Base-by-base conservation (phyloP, 1,284 basidiomycete species). In the Moniliophthora roreri region DNA sequence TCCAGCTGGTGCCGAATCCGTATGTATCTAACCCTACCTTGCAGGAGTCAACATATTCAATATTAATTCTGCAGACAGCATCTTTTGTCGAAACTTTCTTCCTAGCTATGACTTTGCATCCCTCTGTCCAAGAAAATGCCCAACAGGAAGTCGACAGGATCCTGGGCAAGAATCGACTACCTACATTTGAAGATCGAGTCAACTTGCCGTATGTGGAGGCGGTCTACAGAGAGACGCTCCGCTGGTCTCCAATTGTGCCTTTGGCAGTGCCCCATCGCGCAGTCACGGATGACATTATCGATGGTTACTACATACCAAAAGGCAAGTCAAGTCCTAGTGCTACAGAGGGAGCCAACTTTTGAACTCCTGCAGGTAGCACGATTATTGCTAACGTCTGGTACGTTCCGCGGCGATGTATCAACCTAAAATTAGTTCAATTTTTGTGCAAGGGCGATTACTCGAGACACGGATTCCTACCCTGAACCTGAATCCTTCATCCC, bases 71-170 rank as follows among this genome's bases (percentile, higher is more conserved):
- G n/a, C 15, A 50, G 48, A 76, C 71, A 2, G 64, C 69, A 44
- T 67, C 74, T 16, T 59, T 66, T 15, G 58, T 75, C 23, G 63
- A 65, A 42, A 67, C 67, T 40, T 74, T 78, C 59, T 54, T 78
- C 39, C 66, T 72, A 20, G 69, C 70, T 15, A 77, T 79, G 76
- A 60, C 69, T 18, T 62, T 67, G 39, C 62, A 72, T 60, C 77
- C 78, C 0, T 65, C 74, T 10, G 66, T 69, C 15, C 68, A 77
- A 49, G 52, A 50, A 46, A 67, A 63, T 42, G 77, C 72, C 0
- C 74, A 76, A 56, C 60, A 58, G 16, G 70, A 75, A 49, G 60
- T 76, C 20, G 69, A 68, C 46, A 28, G 49, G 7, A 65, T 73
- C 47, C 56, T 75, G 21, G 72, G 72, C 13, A 28, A 52, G 11